A percentile compares a stretch with the other conserved stretches of the same genome.
These are phyloP conservation scores for Termitomyces sp. DNA, from an alignment of 768 basidiomycete species.

Conservation along the genomic window DNA sequence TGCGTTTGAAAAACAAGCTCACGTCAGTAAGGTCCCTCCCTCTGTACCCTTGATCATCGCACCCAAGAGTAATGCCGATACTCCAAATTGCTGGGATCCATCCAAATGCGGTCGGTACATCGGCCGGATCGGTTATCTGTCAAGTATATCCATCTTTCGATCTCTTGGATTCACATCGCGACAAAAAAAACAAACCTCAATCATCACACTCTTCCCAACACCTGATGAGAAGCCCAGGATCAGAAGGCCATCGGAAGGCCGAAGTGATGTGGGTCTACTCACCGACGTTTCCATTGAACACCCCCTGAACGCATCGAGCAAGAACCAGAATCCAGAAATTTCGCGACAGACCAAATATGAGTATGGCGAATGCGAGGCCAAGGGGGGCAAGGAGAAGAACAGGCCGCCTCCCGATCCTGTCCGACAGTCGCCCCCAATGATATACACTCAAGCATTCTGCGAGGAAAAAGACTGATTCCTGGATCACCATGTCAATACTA, in stretches of 20 bases:
- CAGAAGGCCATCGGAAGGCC: slow-evolving; percentile 1
- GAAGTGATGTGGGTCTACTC: background rate
- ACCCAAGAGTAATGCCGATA: slow-evolving; percentile 23
- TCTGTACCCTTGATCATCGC: background rate
- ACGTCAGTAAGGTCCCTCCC: background rate
- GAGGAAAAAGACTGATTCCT: slow-evolving; percentile 40
- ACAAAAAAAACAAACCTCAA: slow-evolving; percentile 3
- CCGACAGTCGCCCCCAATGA: slow-evolving; percentile 35
- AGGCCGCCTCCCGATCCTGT: slow-evolving; percentile 34
- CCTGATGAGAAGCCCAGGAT: background rate
- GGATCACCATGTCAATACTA: background rate
- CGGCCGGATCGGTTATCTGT: slow-evolving; percentile 14
- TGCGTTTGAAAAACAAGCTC: background rate
- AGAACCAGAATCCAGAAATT: slow-evolving; percentile 29
- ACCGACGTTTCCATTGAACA: slow-evolving; percentile 43
- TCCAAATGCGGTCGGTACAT: slow-evolving; percentile 11
- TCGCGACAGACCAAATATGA: slow-evolving; percentile 32
- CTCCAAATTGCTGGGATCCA: slow-evolving; percentile 17
- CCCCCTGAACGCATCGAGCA: slow-evolving; percentile 29
- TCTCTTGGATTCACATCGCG: background rate
- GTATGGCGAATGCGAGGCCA: slow-evolving; percentile 30
- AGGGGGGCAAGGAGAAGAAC: slow-evolving; percentile 32
- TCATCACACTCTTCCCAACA: slow-evolving; percentile 4
- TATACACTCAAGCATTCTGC: slow-evolving; percentile 33
- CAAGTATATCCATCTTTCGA: background rate